These are phyloP conservation scores for Gardenia jasminoides DNA, from an alignment of 257 asterid genomes.

Conservation along the genomic window DNA sequence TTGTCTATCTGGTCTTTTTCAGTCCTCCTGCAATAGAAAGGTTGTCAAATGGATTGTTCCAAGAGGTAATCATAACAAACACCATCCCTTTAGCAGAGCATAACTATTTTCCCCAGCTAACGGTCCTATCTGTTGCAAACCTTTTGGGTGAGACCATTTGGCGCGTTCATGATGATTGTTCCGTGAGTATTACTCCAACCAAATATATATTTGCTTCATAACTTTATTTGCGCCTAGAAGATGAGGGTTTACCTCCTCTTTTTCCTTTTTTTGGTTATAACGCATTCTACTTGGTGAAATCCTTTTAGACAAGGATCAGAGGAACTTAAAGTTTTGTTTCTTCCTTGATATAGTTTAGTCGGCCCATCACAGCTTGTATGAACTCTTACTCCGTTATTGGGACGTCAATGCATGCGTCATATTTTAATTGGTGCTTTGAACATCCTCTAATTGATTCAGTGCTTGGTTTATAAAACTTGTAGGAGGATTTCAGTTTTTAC, in stretches of 20 bases:
- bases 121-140: slow-evolving; percentile 84
- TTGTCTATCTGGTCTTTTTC: slow-evolving; percentile 30
- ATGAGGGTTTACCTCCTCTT: not conserved
- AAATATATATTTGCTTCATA: not conserved
- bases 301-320: not conserved
- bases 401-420: not conserved
- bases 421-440: not conserved
- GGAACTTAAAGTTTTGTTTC: not conserved
- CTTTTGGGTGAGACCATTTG: slow-evolving; percentile 91
- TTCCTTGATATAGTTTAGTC: not conserved
- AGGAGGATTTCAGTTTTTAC: not conserved
- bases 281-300: not conserved
- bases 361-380: too few species aligned
- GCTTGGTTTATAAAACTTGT: not conserved
- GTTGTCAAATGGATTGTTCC: slow-evolving; percentile 86
- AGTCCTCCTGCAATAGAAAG: slow-evolving; percentile 97
- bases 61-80: slow-evolving; percentile 91
- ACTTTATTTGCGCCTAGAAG: not conserved
- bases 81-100: slow-evolving; percentile 85
- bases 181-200: slow-evolving; percentile 52
- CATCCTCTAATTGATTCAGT: not conserved
- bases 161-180: slow-evolving; percentile 92
- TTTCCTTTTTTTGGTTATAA: not conserved
- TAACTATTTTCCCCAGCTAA: slow-evolving; percentile 89
- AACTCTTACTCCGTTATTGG: not conserved